Conservation (phyloP, 257 asterid genomes). For the Orobanche coerulescens region DNA sequence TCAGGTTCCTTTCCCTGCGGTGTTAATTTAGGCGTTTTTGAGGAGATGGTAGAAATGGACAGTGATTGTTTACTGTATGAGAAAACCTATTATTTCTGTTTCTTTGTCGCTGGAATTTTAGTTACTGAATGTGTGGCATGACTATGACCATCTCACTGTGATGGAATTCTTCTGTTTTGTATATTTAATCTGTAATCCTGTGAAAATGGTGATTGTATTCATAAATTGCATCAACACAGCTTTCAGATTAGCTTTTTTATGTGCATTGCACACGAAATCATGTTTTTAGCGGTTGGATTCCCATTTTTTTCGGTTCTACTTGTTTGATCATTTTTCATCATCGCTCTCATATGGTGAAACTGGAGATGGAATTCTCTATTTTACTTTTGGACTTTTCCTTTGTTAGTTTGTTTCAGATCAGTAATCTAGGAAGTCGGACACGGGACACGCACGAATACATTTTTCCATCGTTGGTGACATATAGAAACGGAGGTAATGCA, state of each 20-base stretch:
- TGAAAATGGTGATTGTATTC: background rate
- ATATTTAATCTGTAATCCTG: background rate
- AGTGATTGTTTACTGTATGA: background rate
- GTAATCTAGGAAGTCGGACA: too few relatives aligned
- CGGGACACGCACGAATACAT: too few relatives aligned
- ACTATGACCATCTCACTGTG: background rate
- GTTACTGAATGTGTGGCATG: background rate
- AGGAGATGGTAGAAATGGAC: background rate
- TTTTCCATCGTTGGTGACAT: too few relatives aligned
- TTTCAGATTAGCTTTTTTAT: background rate
- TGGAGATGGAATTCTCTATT: background rate
- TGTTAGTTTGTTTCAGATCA: background rate
- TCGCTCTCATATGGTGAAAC: background rate
- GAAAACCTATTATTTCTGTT: background rate
- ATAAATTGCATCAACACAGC: background rate
- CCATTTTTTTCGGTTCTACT: background rate
- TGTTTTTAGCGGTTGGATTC: background rate
- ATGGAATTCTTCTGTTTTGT: background rate
- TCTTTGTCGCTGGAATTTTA: background rate
- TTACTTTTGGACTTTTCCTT: background rate
- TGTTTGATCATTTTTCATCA: background rate
- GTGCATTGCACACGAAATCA: background rate
- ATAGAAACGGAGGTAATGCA: too few relatives aligned
- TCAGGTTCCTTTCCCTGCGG: background rate
- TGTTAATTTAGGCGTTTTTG: slow-evolving; percentile 14